Percentiles rank a stretch among this genome's conserved stretches.
Evolutionary conservation across 163 green algal genomes (phyloP).

Genomic region (Scenedesmus sp.): DNA sequence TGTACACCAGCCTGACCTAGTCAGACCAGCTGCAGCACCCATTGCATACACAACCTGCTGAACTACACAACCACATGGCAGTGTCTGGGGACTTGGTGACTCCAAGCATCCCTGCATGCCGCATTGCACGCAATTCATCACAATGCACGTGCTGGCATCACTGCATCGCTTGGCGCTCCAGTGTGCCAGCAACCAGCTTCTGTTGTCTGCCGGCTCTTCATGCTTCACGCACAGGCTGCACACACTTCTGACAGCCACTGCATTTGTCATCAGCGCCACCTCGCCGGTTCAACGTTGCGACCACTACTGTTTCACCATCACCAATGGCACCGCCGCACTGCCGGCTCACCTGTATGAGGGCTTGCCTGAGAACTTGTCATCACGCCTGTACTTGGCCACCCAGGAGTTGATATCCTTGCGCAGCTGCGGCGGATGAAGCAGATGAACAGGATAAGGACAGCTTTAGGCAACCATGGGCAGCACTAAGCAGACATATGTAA

Average conservation of each 20-base stretch:
- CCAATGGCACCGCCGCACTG: background rate
- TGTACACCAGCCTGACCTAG: too few relatives aligned
- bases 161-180: too few relatives aligned
- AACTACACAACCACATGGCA: too few relatives aligned
- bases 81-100: too few relatives aligned
- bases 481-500: too few relatives aligned
- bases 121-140: too few relatives aligned
- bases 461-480: background rate
- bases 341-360: slow-evolving; percentile 83
- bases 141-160: too few relatives aligned
- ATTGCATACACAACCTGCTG: too few relatives aligned
- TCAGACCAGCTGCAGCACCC: too few relatives aligned
- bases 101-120: too few relatives aligned
- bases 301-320: background rate
- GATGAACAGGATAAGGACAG: background rate
- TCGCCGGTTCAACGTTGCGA: background rate
- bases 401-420: slow-evolving; percentile 87
- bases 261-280: background rate
- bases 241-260: background rate
- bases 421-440: slow-evolving; percentile 53
- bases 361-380: slow-evolving; percentile 80
- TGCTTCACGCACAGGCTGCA: background rate
- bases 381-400: slow-evolving; percentile 91
- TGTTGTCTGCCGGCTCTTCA: background rate
- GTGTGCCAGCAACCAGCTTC: background rate